Conservation (phyloP, 148 eudicot genomes). For the Chenopodium suecicum region DNA sequence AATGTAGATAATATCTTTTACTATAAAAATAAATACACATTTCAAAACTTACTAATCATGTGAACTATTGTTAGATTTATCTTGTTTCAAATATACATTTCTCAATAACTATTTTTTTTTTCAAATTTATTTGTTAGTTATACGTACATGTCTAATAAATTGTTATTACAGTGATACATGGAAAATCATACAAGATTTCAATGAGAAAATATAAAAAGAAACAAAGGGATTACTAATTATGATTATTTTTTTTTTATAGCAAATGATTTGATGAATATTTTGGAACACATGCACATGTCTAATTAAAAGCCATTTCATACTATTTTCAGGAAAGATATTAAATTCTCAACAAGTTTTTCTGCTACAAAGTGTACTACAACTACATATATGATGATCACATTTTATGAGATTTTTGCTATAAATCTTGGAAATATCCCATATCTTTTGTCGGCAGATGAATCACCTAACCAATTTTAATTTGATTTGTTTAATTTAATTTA, state of each 20-base stretch:
- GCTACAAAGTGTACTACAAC: neutral
- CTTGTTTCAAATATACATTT: too few relatives aligned
- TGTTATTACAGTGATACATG: too few relatives aligned
- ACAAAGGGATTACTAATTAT: neutral
- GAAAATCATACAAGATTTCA: too few relatives aligned
- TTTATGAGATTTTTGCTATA: neutral
- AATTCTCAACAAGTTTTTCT: neutral
- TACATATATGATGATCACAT: neutral
- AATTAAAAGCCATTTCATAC: conserved; percentile 5
- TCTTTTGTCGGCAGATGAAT: conserved; percentile 12
- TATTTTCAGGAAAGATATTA: neutral
- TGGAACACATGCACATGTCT: conserved; percentile 23
- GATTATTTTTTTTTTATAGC: neutral
- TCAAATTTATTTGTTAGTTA: too few relatives aligned
- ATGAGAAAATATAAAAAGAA: too few relatives aligned
- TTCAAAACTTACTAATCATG: too few relatives aligned
- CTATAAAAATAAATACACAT: too few relatives aligned
- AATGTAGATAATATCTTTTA: too few relatives aligned
- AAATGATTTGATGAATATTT: neutral
- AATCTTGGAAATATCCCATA: conserved; percentile 14
- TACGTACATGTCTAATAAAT: too few relatives aligned
- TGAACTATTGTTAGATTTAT: too few relatives aligned
- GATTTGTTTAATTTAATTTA: neutral
- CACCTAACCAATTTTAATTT: neutral
- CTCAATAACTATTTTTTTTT: too few relatives aligned